Percentiles rank a stretch among this genome's conserved stretches.
These are phyloP conservation scores for Lodderomyces beijingensis DNA, from an alignment of 1,139 yeast genomes.

Conservation along the genomic window DNA sequence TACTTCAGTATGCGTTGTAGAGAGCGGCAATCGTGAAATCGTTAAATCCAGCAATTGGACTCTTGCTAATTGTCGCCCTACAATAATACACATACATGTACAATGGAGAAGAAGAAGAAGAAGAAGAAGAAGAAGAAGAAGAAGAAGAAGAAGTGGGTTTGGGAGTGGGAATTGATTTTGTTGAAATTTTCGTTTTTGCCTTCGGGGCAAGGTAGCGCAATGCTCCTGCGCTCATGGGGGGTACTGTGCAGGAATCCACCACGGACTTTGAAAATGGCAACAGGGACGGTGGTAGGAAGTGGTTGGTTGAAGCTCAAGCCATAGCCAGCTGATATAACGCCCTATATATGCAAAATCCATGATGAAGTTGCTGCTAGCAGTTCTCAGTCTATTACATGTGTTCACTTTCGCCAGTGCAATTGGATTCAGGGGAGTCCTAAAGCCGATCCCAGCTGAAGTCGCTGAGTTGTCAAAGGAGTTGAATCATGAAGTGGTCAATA, in stretches of 20 bases:
- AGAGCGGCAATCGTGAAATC: constrained; percentile 44
- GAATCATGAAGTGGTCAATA: constrained; percentile 26
- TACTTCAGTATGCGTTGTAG: constrained; percentile 51
- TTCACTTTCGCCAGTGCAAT: constrained; percentile 7
- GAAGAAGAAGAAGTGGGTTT: constrained; percentile 3
- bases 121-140: constrained; percentile 7
- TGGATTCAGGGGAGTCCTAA: constrained; percentile 19
- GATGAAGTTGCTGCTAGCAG: no score
- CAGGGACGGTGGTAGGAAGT: no score
- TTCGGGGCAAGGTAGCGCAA: no score
- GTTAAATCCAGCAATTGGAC: constrained; percentile 11
- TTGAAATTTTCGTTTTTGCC: constrained; percentile 3
- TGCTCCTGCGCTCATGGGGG: no score
- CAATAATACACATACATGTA: constrained; percentile 52
- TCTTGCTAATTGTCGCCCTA: constrained; percentile 39
- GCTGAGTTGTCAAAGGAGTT: constrained; percentile 18
- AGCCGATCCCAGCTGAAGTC: constrained; percentile 22
- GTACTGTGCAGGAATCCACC: no score
- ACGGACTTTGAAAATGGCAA: no score
- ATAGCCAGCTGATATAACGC: no score
- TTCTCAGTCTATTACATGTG: no score
- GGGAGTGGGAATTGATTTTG: constrained; percentile 1
- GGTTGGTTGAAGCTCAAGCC: no score
- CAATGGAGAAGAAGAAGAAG: constrained; percentile 29
- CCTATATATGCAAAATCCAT: no score